Evolutionary conservation across 768 basidiomycete genomes (phyloP).

Genomic region (Hericium alpestre): DNA sequence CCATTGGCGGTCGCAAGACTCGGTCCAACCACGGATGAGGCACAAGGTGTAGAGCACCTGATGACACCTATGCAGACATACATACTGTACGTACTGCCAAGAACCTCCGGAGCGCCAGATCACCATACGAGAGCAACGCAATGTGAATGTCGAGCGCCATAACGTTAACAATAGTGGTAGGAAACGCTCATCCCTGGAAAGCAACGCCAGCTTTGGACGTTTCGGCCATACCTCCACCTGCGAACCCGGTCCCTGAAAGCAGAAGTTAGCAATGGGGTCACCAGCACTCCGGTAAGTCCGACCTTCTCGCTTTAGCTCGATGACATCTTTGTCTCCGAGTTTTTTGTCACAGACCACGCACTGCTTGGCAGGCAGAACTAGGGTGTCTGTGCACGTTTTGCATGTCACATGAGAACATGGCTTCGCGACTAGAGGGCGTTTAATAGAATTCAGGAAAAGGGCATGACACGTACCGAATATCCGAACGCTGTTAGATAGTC

Average conservation of each 20-base stretch:
- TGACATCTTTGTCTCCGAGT: constrained; percentile 59
- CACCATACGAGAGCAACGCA: no score
- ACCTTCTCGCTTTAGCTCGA: constrained; percentile 88
- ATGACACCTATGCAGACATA: no score
- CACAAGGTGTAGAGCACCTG: no score
- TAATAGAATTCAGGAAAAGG: background rate
- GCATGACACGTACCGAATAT: constrained; percentile 46
- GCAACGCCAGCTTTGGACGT: constrained; percentile 69
- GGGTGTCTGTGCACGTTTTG: constrained; percentile 81
- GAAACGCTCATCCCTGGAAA: constrained; percentile 59
- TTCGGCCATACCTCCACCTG: constrained; percentile 91
- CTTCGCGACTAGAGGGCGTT: constrained; percentile 49
- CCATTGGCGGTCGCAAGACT: no score
- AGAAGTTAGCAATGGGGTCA: background rate
- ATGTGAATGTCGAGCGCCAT: no score
- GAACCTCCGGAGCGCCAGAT: no score
- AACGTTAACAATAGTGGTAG: background rate
- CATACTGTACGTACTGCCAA: no score
- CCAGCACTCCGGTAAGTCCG: constrained; percentile 7
- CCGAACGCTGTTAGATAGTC: constrained; percentile 66
- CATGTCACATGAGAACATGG: constrained; percentile 89
- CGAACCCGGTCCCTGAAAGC: constrained; percentile 75
- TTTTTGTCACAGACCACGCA: constrained; percentile 79
- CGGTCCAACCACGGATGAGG: no score
- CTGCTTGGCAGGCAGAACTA: constrained; percentile 66